Evolutionary conservation across 169 alveolate genomes (phyloP).

Genomic region (Plasmodium sp.): DNA sequence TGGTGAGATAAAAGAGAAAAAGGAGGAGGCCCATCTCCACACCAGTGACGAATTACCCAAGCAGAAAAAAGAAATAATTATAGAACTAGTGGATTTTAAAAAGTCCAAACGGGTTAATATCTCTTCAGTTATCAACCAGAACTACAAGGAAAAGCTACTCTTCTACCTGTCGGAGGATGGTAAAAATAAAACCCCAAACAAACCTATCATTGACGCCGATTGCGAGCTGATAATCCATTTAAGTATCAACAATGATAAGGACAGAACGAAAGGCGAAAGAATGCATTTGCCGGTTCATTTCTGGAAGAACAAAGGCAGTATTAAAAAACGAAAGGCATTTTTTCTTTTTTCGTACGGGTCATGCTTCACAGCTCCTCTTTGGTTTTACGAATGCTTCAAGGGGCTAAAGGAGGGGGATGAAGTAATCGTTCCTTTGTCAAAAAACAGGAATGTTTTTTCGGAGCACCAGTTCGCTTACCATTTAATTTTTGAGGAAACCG

Average conservation of each 20-base stretch:
- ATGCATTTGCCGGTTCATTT: conserved; percentile 29
- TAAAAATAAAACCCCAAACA: neutral
- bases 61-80: conserved; percentile 6
- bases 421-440: conserved; percentile 61
- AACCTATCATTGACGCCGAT: conserved; percentile 54
- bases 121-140: conserved; percentile 9
- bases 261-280: conserved; percentile 9
- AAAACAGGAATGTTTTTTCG: conserved; percentile 34
- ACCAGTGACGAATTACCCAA: neutral
- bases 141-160: conserved; percentile 23
- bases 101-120: conserved; percentile 40
- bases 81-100: conserved; percentile 47
- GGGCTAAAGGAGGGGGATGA: conserved; percentile 68
- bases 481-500: conserved; percentile 14
- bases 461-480: conserved; percentile 34
- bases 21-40: neutral
- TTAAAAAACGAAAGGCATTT: conserved; percentile 29
- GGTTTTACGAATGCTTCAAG: conserved; percentile 64
- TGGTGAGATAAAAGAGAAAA: neutral
- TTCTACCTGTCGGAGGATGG: conserved; percentile 36
- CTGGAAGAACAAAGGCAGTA: conserved; percentile 12
- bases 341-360: conserved; percentile 71
- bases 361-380: conserved; percentile 57
- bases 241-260: neutral
- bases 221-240: conserved; percentile 58